These are phyloP conservation scores for Picochlorum costavermella DNA, from an alignment of 139 green algal species.

Conservation along the genomic window DNA sequence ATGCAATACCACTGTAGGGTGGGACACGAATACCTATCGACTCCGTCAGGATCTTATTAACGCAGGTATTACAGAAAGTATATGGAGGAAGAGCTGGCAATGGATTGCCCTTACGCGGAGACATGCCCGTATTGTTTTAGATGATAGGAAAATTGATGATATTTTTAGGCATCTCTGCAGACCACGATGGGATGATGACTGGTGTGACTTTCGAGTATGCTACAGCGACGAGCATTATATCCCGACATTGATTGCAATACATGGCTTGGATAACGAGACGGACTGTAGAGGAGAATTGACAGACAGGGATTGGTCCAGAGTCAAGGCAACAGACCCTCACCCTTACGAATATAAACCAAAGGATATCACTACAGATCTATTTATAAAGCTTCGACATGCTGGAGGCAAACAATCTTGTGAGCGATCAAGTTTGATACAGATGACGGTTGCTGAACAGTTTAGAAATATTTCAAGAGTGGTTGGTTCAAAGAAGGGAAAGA, in stretches of 20 bases:
- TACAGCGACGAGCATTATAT: constrained; percentile 27
- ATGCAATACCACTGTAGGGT: constrained; percentile 2
- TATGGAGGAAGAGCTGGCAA: constrained; percentile 21
- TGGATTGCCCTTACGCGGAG: constrained; percentile 15
- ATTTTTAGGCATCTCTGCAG: background rate
- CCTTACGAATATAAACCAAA: constrained; percentile 5
- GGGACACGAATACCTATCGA: constrained; percentile 1
- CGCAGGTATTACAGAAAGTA: background rate
- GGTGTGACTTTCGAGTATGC: constrained; percentile 1
- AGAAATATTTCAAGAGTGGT: no score
- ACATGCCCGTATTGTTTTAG: constrained; percentile 14
- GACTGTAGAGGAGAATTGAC: constrained; percentile 16
- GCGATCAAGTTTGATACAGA: background rate
- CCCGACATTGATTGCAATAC: constrained; percentile 20
- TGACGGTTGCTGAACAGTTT: no score
- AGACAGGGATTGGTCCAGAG: constrained; percentile 9
- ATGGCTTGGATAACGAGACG: constrained; percentile 24
- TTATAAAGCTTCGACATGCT: constrained; percentile 4
- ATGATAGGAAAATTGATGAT: constrained; percentile 14
- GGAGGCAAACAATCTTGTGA: background rate
- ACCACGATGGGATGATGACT: background rate
- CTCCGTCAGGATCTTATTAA: constrained; percentile 3
- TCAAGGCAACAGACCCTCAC: constrained; percentile 9
- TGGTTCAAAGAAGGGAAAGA: no score
- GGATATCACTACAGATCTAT: background rate